Evolutionary conservation across 192 early-diverging fungal genomes (phyloP).

Genomic region (Umbelopsis ramanniana): DNA sequence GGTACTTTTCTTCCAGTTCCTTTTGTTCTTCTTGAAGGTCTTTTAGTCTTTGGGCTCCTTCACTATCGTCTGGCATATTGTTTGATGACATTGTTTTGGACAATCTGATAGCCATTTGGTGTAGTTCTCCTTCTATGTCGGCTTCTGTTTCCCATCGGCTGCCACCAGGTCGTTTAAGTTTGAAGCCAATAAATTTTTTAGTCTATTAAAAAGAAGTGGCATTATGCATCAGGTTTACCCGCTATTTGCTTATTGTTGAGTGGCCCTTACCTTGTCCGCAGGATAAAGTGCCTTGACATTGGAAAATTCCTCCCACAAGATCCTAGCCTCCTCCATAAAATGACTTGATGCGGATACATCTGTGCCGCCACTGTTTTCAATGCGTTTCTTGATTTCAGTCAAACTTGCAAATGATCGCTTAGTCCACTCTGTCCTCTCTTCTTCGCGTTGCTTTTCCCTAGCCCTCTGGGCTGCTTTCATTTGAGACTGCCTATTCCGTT

Average conservation of each 20-base stretch:
- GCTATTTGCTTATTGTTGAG: not conserved
- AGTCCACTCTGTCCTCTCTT: conserved; percentile 15
- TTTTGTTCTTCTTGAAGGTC: conserved; percentile 22
- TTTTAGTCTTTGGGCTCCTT: conserved; percentile 23
- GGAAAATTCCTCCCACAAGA: conserved; percentile 39
- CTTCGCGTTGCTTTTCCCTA: not conserved
- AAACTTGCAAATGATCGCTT: conserved; percentile 20
- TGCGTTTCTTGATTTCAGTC: conserved; percentile 5
- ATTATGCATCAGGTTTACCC: not conserved
- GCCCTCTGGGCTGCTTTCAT: not conserved
- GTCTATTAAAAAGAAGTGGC: not conserved
- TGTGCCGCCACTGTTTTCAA: conserved; percentile 1
- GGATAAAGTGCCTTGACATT: conserved; percentile 33
- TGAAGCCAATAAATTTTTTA: conserved; percentile 19
- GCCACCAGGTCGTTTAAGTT: not conserved
- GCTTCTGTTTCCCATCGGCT: conserved; percentile 1
- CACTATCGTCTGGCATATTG: conserved; percentile 29
- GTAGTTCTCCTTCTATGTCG: conserved; percentile 20
- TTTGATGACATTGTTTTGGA: not conserved
- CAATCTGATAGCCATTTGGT: conserved; percentile 32
- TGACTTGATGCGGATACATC: not conserved
- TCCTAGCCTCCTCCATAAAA: conserved; percentile 26
- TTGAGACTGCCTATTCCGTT: not conserved
- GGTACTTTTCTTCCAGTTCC: conserved; percentile 39
- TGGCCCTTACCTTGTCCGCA: not conserved